Evolutionary conservation across 2,329 filamentous ascomycete genomes (phyloP), one percentile per base, ranked within the genome.

Genomic region (Paramyrothecium sp.): DNA sequence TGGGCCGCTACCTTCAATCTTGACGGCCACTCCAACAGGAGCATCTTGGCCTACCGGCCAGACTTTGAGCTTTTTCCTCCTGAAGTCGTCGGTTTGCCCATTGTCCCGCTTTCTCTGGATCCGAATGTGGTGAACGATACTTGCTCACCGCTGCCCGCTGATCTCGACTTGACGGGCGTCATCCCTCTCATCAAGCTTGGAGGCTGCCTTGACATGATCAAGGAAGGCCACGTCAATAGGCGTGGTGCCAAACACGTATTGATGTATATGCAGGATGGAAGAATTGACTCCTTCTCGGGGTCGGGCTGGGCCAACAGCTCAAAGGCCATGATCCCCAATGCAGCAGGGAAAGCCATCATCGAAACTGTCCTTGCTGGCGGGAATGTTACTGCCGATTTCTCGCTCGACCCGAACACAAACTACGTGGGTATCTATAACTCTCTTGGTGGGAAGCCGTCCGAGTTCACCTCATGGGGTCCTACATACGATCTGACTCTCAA

Each of bases 381-480:
- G 1, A 66, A 67, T 4, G 69, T 71, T 23, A 71, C 68, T 0
- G 68, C 62, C 10, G 64, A 70, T 49, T 74, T 74, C 54, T 51
- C 58, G 2, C 33, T 53, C 44, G 55, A 62, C 26, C 60, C 65
- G 53, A 61, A 65, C 30, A 53, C 51, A 2, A 63, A 69, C 50
- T 58, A 65, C 1, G 60, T 67, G 13, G 61, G 59, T 11, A 50
- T 69, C 26, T 58, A 63, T 13, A 61, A 67, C 47, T 51, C 65
- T 0, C 59, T 61, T 2, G 75, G 71, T n/a, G 75, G 73, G 3
- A 71, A 69, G 19, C 65, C 78, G 8, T 73, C 68, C 56, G 66
- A 63, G 1, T 80, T 71, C 60, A 78, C 73, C 17, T 71, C 71
- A 8, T 80, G 77, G 76, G 77, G 77, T 7, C 75, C 73, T 3